Percentiles rank a stretch among this genome's conserved stretches.
Conservation (phyloP, 176 grass and related monocot genomes). For the Pharus latifolius region DNA sequence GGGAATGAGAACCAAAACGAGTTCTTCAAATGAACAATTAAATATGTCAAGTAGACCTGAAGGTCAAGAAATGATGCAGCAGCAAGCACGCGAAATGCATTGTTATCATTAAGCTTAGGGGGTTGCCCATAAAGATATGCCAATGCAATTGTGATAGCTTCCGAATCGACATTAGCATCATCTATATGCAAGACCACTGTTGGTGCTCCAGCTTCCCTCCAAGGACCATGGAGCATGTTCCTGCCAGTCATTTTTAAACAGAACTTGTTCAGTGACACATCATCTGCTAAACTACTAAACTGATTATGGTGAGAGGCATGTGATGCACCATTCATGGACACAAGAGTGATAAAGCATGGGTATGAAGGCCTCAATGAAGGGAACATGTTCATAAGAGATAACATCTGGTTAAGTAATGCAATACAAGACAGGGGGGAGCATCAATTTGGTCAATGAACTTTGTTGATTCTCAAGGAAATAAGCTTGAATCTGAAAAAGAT, state of each 20-base stretch:
- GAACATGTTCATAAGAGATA: not conserved
- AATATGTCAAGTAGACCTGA: conserved; percentile 49
- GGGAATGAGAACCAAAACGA: not conserved
- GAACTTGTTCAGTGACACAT: not conserved
- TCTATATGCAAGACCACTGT: conserved; percentile 76
- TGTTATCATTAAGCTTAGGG: conserved; percentile 84
- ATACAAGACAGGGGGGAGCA: not conserved
- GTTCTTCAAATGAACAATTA: not conserved
- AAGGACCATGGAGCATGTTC: conserved; percentile 98
- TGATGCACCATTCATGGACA: not conserved
- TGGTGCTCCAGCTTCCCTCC: conserved; percentile 87
- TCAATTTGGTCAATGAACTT: not conserved
- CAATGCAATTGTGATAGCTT: conserved; percentile 66
- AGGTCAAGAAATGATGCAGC: conserved; percentile 96
- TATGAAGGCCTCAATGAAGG: not conserved
- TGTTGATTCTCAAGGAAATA: not conserved
- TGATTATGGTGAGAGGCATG: not conserved
- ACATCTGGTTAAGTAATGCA: not conserved
- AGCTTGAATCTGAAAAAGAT: not conserved
- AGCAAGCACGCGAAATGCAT: conserved; percentile 86
- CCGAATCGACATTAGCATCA: conserved; percentile 88
- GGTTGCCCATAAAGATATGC: conserved; percentile 86
- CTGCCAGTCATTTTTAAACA: conserved; percentile 31
- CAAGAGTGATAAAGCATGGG: not conserved
- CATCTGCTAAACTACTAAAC: not conserved